A percentile compares a stretch with the other conserved stretches of the same genome.
phyloP scores from a whole-genome alignment of 495 filamentous ascomycete genomes.

The Trichoderma asperelloides region DNA sequence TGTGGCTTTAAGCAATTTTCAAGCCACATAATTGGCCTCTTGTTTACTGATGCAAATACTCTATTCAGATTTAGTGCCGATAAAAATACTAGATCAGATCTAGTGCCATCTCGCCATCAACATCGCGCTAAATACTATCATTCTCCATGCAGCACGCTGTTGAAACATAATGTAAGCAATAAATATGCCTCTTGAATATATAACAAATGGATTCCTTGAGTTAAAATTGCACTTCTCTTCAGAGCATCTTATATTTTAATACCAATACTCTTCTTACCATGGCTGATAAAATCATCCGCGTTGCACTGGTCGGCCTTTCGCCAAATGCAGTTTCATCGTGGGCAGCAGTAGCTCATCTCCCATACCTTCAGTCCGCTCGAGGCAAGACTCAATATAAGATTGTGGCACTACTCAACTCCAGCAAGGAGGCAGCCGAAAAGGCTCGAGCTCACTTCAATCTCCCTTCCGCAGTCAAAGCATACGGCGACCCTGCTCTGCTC shows the following conservation, averaged over 20 bases:
- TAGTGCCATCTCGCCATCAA: background rate
- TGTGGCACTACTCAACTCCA: slow-evolving; percentile 53
- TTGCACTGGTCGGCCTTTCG: slow-evolving; percentile 52
- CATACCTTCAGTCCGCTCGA: slow-evolving; percentile 38
- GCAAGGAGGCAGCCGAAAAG: slow-evolving; percentile 33
- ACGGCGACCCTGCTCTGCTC: slow-evolving; percentile 43
- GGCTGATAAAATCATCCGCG: slow-evolving; percentile 26
- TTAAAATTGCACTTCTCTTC: background rate
- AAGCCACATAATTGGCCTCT: background rate
- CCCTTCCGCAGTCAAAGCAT: slow-evolving; percentile 32
- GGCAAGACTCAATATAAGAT: slow-evolving; percentile 41
- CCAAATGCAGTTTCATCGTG: slow-evolving; percentile 36
- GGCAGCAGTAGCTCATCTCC: slow-evolving; percentile 48
- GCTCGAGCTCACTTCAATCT: slow-evolving; percentile 41
- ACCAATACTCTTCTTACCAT: background rate
- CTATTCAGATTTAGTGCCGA: background rate
- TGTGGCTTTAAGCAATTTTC: background rate
- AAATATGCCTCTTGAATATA: background rate
- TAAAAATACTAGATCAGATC: too few species aligned
- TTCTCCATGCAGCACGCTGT: background rate
- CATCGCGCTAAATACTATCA: background rate
- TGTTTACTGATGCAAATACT: background rate
- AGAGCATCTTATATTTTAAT: background rate
- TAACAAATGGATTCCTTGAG: too few species aligned
- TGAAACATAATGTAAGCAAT: background rate